phyloP scores from a whole-genome alignment of 2,329 filamentous ascomycete species.

The Pestalotiopsis fici region DNA sequence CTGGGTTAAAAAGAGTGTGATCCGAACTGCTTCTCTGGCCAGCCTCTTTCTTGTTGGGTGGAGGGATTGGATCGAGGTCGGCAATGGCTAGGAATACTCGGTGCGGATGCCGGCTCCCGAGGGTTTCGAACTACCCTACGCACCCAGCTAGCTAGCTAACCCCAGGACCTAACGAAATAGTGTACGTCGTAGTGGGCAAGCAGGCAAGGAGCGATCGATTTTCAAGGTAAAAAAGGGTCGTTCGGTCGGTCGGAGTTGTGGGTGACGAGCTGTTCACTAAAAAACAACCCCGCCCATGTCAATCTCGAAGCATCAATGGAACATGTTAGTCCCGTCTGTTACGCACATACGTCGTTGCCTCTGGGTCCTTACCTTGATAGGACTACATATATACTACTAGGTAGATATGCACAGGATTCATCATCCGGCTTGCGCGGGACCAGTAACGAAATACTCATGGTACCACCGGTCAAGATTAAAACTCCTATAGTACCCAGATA shows the following conservation, averaged over 20 bases:
- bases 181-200: background rate
- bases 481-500: no score
- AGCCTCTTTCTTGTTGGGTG: background rate
- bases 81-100: background rate
- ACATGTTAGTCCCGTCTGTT: background rate
- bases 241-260: background rate
- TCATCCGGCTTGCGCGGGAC: no score
- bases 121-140: background rate
- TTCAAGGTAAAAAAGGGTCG: background rate
- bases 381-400: no score
- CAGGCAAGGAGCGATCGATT: background rate
- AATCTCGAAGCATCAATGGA: background rate
- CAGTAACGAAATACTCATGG: no score
- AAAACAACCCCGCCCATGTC: background rate
- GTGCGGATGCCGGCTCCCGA: conserved; percentile 4
- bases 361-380: no score
- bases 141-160: no score
- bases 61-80: background rate
- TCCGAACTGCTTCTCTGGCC: background rate
- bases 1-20: conserved; percentile 4
- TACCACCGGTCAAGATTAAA: no score
- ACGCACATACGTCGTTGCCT: no score
- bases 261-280: background rate
- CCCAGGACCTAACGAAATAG: background rate
- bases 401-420: no score